Percentiles rank a stretch among this genome's conserved stretches.
Conservation (phyloP, 2,329 filamentous ascomycete species). For the Stagonosporopsis rhizophila region DNA sequence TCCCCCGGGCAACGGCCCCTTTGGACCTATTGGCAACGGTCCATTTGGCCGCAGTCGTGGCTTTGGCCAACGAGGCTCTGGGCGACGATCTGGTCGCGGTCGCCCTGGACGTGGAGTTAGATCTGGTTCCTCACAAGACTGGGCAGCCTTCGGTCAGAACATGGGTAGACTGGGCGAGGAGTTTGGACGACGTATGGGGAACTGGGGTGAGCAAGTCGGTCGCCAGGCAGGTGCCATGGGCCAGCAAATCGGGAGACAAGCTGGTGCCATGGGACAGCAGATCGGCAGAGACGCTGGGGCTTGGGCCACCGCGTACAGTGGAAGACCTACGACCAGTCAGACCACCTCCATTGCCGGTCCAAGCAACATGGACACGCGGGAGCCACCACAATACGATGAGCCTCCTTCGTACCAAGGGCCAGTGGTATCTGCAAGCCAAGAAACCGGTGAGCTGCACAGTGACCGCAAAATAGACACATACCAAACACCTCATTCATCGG, state of each 20-base stretch:
- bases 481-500: not conserved
- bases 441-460: conserved; percentile 25
- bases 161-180: conserved; percentile 42
- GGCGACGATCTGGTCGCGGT: not conserved
- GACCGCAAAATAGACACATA: conserved; percentile 11
- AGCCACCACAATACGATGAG: conserved; percentile 18
- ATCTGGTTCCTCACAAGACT: conserved; percentile 20
- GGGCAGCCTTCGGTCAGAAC: conserved; percentile 27
- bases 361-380: conserved; percentile 8
- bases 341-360: conserved; percentile 8
- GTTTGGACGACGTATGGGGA: conserved; percentile 20
- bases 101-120: conserved; percentile 3
- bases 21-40: conserved; percentile 12
- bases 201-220: conserved; percentile 22
- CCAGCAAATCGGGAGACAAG: conserved; percentile 37
- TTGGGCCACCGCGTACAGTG: conserved; percentile 8
- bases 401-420: conserved; percentile 25
- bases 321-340: not conserved
- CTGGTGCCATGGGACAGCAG: conserved; percentile 31
- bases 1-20: conserved; percentile 16
- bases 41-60: conserved; percentile 12
- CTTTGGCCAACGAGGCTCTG: too few relatives aligned
- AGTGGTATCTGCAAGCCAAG: conserved; percentile 23
- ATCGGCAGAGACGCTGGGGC: conserved; percentile 19
- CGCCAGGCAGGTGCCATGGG: conserved; percentile 30